Evolutionary conservation across 176 grass and related monocot genomes (phyloP).

Genomic region (Hyparrhenia diplandra): DNA sequence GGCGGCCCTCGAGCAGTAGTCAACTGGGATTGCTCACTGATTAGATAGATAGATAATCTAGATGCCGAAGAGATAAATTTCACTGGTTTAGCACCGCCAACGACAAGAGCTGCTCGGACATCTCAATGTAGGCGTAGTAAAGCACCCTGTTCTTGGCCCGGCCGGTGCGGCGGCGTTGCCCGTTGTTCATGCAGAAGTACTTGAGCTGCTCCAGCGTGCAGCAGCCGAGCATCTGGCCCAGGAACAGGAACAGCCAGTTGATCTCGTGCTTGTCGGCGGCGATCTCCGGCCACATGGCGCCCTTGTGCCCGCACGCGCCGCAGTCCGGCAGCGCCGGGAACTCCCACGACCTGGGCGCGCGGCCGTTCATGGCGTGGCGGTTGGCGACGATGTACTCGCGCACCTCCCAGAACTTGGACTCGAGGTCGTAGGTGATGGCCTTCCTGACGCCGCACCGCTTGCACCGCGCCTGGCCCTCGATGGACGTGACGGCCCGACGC

Average conservation of each 20-base stretch:
- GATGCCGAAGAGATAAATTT: no score
- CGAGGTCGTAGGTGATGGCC: conserved; percentile 45
- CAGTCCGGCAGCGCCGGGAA: conserved; percentile 27
- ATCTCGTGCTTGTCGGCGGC: conserved; percentile 44
- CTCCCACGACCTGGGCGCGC: conserved; percentile 38
- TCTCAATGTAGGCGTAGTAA: conserved; percentile 44
- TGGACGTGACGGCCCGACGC: conserved; percentile 29
- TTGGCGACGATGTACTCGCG: conserved; percentile 23
- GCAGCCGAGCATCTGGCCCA: conserved; percentile 58
- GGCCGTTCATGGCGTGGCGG: conserved; percentile 49
- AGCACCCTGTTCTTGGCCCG: conserved; percentile 74
- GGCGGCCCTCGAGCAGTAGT: no score
- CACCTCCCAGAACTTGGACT: conserved; percentile 41
- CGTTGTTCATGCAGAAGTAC: conserved; percentile 68
- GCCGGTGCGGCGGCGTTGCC: conserved; percentile 48
- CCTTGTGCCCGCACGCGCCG: conserved; percentile 9
- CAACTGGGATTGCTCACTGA: no score
- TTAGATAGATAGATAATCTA: no score
- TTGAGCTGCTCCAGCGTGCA: conserved; percentile 73
- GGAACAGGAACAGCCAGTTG: conserved; percentile 79
- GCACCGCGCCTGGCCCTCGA: conserved; percentile 48
- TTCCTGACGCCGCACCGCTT: conserved; percentile 17
- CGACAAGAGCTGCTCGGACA: conserved; percentile 55
- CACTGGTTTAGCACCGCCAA: not conserved
- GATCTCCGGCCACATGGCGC: conserved; percentile 42